These are phyloP conservation scores for Leucoagaricus sp. DNA, from an alignment of 1,284 basidiomycete species.

Conservation along the genomic window DNA sequence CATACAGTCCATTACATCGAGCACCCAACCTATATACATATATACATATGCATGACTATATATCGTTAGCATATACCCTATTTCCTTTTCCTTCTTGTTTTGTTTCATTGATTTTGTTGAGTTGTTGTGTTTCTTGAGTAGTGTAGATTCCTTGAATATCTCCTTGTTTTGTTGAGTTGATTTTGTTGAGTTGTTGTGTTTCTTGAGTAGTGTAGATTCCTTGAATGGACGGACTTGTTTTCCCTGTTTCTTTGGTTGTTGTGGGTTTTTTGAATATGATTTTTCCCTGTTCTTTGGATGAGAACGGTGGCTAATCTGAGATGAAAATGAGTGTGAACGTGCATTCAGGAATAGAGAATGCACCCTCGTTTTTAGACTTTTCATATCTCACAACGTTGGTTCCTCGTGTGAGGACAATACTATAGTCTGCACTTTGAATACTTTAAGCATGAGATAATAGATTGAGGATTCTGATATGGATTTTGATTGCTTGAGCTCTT, in stretches of 20 bases:
- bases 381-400: neutral
- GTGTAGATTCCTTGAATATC: neutral
- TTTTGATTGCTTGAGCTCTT: no score
- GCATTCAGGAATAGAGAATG: neutral
- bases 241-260: no score
- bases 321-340: no score
- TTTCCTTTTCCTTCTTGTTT: neutral
- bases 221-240: neutral
- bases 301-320: neutral
- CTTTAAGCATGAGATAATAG: no score
- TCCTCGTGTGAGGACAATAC: neutral
- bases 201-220: neutral
- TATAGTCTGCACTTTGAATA: no score
- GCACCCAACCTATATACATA: no score
- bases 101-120: slow-evolving; percentile 1
- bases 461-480: no score
- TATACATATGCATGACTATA: slow-evolving; percentile 3
- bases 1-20: neutral
- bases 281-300: neutral
- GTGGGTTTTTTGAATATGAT: slow-evolving; percentile 2
- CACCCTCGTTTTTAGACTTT: no score
- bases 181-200: slow-evolving; percentile 2
- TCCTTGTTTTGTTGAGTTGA: neutral
- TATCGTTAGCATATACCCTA: slow-evolving; percentile 16
- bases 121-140: neutral